Evolutionary conservation across 1,284 basidiomycete species (phyloP).

Genomic region (Paramarasmius palmivorus): DNA sequence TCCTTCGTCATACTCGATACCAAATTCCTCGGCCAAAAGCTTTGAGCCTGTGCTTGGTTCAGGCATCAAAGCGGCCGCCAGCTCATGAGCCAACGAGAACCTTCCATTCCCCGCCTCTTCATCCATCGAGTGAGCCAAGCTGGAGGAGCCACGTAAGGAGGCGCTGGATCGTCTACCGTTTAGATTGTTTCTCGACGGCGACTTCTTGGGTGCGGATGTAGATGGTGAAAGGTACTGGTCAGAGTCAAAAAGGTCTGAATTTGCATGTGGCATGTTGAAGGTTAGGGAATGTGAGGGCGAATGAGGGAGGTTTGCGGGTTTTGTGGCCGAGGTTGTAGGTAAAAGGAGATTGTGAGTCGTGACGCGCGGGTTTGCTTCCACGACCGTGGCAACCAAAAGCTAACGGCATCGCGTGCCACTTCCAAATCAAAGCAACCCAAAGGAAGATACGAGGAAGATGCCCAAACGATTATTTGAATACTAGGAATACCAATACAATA

Average conservation of each 20-base stretch:
- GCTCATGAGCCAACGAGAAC: slow-evolving; percentile 79
- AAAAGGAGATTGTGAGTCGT: too few species aligned
- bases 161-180: slow-evolving; percentile 43
- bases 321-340: not conserved
- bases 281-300: not conserved
- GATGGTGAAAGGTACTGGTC: slow-evolving; percentile 14
- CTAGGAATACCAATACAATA: too few species aligned
- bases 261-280: slow-evolving; percentile 6
- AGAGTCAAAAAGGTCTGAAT: slow-evolving; percentile 9
- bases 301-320: too few species aligned
- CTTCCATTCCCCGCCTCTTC: slow-evolving; percentile 46
- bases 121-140: slow-evolving; percentile 34
- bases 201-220: slow-evolving; percentile 41
- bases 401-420: too few species aligned
- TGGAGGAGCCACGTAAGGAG: slow-evolving; percentile 39
- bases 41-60: slow-evolving; percentile 75
- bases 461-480: too few species aligned
- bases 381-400: too few species aligned
- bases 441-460: too few species aligned
- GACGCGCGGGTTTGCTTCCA: too few species aligned
- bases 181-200: slow-evolving; percentile 46
- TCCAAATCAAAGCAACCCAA: too few species aligned
- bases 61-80: slow-evolving; percentile 80
- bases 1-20: slow-evolving; percentile 83
- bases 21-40: slow-evolving; percentile 79